Evolutionary conservation across 257 asterid species (phyloP), one percentile per base, ranked within the genome.

Genomic region (Ballota nigra): DNA sequence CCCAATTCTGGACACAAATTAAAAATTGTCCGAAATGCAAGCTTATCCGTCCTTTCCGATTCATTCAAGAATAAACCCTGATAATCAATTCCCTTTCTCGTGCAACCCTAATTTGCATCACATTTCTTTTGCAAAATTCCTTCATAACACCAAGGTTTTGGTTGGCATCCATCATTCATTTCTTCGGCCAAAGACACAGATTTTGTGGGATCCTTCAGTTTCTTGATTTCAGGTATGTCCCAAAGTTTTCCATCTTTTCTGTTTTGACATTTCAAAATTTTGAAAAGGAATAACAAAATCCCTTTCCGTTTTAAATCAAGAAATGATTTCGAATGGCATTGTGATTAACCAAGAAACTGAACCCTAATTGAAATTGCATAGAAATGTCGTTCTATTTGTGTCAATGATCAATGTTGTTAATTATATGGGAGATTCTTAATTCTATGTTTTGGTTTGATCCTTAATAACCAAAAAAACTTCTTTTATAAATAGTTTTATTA

Each of bases 11-110:
- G 71, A 49, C 43, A 63, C 2, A 36, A 58, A 63, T 33, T 57
- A 26, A 51, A n/a, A 36, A 56, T 53, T 53, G 74, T 68, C 89
- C 92, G 89, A 84, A 77, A 85, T 56, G 49, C 61, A 69, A 69
- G 87, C 75, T 67, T 51, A 3, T 49, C 87, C 89, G 29, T 80
- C 79, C 86, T 40, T 78, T 61, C 20, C 16, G 28, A 64, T 66
- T 55, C 70, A 66, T 56, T 13, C 68, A 36, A 72, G 58, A 78
- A 73, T 69, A 84, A 86, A 83, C 89, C 86, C 87, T 75, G 66
- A 38, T 58, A 71, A n/a, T 65, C 79, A 78, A 43, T 24, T 75
- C 33, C 77, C 59, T 4, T 78, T 80, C 26, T 57, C 36, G 63
- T 69, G 77, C 75, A 64, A 62, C 67, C 80, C 66, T 51, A 60